Conservation (phyloP, 768 basidiomycete species). For the Macrolepiota fuliginosa region DNA sequence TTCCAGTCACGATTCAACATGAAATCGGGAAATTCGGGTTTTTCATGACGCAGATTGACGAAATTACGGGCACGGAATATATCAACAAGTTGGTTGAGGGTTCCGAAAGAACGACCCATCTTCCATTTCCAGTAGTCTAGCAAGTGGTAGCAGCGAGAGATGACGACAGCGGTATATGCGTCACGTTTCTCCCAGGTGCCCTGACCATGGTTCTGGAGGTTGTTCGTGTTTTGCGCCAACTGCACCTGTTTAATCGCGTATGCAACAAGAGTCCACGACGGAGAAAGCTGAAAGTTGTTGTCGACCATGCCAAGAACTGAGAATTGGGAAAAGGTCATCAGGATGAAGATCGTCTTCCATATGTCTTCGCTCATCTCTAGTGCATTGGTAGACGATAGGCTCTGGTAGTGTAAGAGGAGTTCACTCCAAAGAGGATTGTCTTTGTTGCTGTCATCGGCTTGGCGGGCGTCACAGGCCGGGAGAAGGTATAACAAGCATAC, state of each 20-base stretch:
- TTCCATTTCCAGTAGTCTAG: constrained; percentile 10
- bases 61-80: constrained; percentile 12
- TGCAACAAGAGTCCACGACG: constrained; percentile 7
- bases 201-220: neutral
- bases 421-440: constrained; percentile 2
- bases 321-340: constrained; percentile 9
- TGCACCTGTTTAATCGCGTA: constrained; percentile 9
- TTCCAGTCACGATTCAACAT: constrained; percentile 11
- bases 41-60: constrained; percentile 7
- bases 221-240: neutral
- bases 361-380: constrained; percentile 3
- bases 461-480: neutral
- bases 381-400: neutral
- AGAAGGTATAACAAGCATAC: constrained; percentile 10
- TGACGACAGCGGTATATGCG: constrained; percentile 1
- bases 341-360: constrained; percentile 8
- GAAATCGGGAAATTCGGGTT: constrained; percentile 12
- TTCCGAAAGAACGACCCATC: constrained; percentile 7
- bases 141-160: constrained; percentile 11
- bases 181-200: constrained; percentile 5
- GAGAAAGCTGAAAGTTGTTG: neutral
- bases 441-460: neutral
- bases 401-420: neutral
- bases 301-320: constrained; percentile 2
- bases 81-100: constrained; percentile 10